Evolutionary conservation across 306 rosid genomes (phyloP).

Genomic region (Inga oerstediana): DNA sequence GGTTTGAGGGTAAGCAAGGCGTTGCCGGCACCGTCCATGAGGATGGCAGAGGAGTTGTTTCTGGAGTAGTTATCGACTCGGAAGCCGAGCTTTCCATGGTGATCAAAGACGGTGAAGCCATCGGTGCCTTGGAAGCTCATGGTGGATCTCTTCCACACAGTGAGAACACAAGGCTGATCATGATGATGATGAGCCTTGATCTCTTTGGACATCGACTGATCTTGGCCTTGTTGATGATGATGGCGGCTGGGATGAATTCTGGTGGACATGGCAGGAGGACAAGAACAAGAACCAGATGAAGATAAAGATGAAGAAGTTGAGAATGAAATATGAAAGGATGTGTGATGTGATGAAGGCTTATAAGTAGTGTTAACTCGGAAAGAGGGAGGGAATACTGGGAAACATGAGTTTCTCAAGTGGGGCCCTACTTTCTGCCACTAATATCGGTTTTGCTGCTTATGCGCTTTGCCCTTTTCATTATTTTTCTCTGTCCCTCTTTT

Average conservation of each 20-base stretch:
- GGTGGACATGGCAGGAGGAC: slow-evolving; percentile 26
- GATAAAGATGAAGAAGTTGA: background rate
- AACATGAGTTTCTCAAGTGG: background rate
- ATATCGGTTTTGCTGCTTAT: background rate
- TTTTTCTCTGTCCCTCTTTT: background rate
- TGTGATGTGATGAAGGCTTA: background rate
- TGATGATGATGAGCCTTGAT: background rate
- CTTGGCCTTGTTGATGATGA: background rate
- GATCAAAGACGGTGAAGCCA: slow-evolving; percentile 51
- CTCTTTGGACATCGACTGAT: slow-evolving; percentile 4
- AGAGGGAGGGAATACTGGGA: background rate
- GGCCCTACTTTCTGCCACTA: background rate
- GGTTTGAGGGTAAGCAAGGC: slow-evolving; percentile 52
- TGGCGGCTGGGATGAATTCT: slow-evolving; percentile 36
- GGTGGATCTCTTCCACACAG: slow-evolving; percentile 60
- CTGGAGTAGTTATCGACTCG: slow-evolving; percentile 54
- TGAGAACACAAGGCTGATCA: slow-evolving; percentile 34
- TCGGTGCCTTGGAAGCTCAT: slow-evolving; percentile 60
- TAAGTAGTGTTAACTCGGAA: background rate
- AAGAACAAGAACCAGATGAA: background rate
- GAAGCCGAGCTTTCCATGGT: slow-evolving; percentile 40
- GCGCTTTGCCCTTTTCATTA: background rate
- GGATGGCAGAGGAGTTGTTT: slow-evolving; percentile 36
- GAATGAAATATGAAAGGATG: background rate
- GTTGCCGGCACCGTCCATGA: slow-evolving; percentile 58